Base-by-base conservation (phyloP, 1,284 basidiomycete species). In the Vanrija sp. region DNA sequence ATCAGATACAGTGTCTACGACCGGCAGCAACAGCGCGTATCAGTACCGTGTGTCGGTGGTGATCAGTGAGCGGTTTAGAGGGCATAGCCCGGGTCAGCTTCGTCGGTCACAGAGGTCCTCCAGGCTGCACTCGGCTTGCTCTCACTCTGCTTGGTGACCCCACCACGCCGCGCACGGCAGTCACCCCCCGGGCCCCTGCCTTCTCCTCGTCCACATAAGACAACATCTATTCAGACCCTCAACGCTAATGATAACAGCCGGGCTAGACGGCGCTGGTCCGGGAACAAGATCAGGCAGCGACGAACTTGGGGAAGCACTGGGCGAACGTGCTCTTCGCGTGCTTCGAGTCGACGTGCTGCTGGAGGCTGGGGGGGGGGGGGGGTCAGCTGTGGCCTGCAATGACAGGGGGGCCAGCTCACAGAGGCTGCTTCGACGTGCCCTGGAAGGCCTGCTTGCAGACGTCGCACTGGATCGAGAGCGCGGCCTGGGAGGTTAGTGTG, bases 401-500 rank as follows among this genome's bases (percentile, higher is more conserved):
- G 16, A 9, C 26, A 7, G 38, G 2, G 0, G 16, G 8, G 14
- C 26, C 5, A 12, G 70, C 73, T 63, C 52, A 77, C 75, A 76
- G 65, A 42, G 76, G 74, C 57, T 74, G 60, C 52, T 79, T 76
- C 29, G 79, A 72, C 1, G 79, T 80, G 39, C 72, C 62, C 60
- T 80, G 75, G 75, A 81, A 80, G 14, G 77, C 77, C 55, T 76
- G 74, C 60, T 73, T 75, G 65, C 80, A 81, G 40, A 73, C 69
- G 38, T 67, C 66, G 63, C 80, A 81, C 65, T 78, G 72, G 61
- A 80, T 77, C 47, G 67, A 74, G 57, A 74, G 73, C 21, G 80
- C 78, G 6, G 78, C 76, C 69, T 76, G 47, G 28, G 18, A 7
- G n/a, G 23, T 57, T 6, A 55, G 51, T 38, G 28, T 16, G 6